Conservation (phyloP, 2,329 filamentous ascomycete genomes). For the Cryphonectria parasitica region DNA sequence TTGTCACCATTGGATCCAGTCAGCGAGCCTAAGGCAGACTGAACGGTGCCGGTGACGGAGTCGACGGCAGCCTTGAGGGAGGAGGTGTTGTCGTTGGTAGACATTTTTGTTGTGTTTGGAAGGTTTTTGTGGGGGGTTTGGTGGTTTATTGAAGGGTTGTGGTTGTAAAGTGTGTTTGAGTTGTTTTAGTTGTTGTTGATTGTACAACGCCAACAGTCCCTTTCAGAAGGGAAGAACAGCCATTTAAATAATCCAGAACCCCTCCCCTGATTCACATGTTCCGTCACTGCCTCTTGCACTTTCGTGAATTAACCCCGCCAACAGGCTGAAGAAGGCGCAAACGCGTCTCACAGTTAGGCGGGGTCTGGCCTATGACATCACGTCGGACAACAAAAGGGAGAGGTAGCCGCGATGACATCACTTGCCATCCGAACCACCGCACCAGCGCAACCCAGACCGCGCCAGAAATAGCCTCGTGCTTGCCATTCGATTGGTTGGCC, state of each 20-base stretch:
- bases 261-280: neutral
- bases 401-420: constrained; percentile 5
- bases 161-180: neutral
- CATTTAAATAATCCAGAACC: constrained; percentile 7
- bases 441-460: neutral
- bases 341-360: neutral
- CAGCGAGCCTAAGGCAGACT: constrained; percentile 71
- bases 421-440: constrained; percentile 1
- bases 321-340: neutral
- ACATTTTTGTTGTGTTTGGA: constrained; percentile 41
- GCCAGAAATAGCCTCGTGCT: neutral
- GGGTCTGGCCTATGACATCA: constrained; percentile 13
- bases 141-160: constrained; percentile 33
- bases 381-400: constrained; percentile 6
- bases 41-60: constrained; percentile 71
- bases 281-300: neutral
- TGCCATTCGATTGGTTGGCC: neutral
- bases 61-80: constrained; percentile 80
- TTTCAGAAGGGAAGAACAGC: neutral
- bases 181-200: constrained; percentile 14
- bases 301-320: neutral
- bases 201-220: neutral
- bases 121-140: constrained; percentile 29
- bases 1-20: constrained; percentile 74
- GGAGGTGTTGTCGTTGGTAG: constrained; percentile 59